Base-by-base conservation (phyloP, 208 protist genomes). In the Paratrypanosoma confusum region DNA sequence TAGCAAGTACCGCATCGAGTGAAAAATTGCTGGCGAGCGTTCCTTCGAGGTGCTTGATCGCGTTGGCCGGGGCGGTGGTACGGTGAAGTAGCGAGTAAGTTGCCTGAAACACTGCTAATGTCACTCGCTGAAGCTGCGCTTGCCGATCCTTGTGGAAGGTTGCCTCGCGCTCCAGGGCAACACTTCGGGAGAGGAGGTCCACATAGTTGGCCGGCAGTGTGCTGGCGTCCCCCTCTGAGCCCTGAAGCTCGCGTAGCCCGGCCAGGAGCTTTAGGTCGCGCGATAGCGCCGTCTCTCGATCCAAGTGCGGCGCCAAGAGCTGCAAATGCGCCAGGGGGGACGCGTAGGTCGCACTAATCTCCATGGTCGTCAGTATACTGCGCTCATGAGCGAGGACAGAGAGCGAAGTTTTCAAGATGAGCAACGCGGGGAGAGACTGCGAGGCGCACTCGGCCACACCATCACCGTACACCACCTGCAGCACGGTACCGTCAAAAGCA, bases 191-290 rank as follows among this genome's bases (percentile, higher is more conserved):
- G 41, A 90, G 46, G 29, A 86, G 14, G 37, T 65, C 48, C 28
- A 60, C 42, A 33, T 75, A 48, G 16, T 66, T 41, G 17, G 55
- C 44, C 5, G 69, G 69, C 21, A 89, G 56, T 26, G 65, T 72
- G 33, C 16, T 31, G 14, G 71, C 44, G 43, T 82, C 65, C 4
- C 20, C 50, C 34, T 84, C 65, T 2, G 46, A 48, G 16, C 57
- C 56, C 38, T 84, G 74, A 39, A 89, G 43, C 52, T 84, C 75
- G 8, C 59, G 70, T 24, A 90, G 56, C 1, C 70, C 81, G 13
- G 76, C 61, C 17, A 90, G 56, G 13, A 86, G 58, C 42, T 55
- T 43, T 21, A 50, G 40, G 5, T 61, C 50, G 17, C 44, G 51
- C 22, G 39, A 39, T 18, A 46, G 59, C 39, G 45, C 67, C 13